These are phyloP conservation scores for Pulveroboletus sp. DNA, from an alignment of 768 basidiomycete genomes.

Conservation along the genomic window DNA sequence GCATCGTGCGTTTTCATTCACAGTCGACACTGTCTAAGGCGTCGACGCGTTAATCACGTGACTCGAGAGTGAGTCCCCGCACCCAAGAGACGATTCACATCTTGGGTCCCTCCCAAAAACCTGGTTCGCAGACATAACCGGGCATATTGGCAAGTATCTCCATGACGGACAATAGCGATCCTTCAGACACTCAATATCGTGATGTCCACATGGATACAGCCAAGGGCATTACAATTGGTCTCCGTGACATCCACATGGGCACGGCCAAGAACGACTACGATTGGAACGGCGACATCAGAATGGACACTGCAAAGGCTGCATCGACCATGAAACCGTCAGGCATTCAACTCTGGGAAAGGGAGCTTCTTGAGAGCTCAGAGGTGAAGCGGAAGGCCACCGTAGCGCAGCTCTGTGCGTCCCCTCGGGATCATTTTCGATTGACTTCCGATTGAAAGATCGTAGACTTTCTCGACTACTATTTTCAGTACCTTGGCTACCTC, in stretches of 20 bases:
- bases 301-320: constrained; percentile 44
- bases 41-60: constrained; percentile 24
- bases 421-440: constrained; percentile 8
- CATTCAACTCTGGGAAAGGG: constrained; percentile 77
- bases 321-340: constrained; percentile 50
- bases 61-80: not conserved
- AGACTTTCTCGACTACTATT: constrained; percentile 99
- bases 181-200: constrained; percentile 29
- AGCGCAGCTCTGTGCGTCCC: constrained; percentile 83
- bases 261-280: constrained; percentile 52
- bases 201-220: constrained; percentile 82
- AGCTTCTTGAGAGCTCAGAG: constrained; percentile 78
- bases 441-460: constrained; percentile 9
- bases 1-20: constrained; percentile 12
- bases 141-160: not conserved
- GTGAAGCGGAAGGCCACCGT: constrained; percentile 95
- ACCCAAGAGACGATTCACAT: not conserved
- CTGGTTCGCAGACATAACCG: not conserved
- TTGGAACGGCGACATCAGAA: constrained; percentile 52
- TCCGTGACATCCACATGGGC: constrained; percentile 56
- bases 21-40: not conserved
- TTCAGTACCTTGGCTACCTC: constrained; percentile 89
- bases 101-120: not conserved
- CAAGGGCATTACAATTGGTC: constrained; percentile 47
- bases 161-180: constrained; percentile 13